Evolutionary conservation across 345 rosid genomes (phyloP).

Genomic region (Atalantia buxifolia): DNA sequence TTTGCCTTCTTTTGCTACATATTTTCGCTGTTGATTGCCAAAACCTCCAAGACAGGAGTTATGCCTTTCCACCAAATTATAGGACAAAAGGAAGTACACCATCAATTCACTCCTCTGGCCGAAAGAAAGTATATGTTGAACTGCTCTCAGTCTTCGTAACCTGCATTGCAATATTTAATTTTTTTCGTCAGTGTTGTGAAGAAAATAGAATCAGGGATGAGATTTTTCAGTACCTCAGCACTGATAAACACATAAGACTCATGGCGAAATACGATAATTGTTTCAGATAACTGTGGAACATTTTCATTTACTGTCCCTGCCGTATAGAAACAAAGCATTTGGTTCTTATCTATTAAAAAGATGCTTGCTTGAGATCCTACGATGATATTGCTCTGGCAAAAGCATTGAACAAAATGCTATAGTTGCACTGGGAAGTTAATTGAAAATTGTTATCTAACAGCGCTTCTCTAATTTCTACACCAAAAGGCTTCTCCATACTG

Average conservation of each 20-base stretch:
- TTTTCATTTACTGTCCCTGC: not conserved
- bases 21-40: not conserved
- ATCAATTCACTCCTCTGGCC: conserved; percentile 46
- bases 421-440: not conserved
- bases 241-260: not conserved
- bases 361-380: not conserved
- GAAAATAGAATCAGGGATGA: not conserved
- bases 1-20: not conserved
- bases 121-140: conserved; percentile 52
- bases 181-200: not conserved
- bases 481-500: not conserved
- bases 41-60: not conserved
- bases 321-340: not conserved
- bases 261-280: not conserved
- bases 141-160: conserved; percentile 65
- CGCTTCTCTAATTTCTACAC: not conserved
- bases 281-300: not conserved
- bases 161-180: conserved; percentile 31
- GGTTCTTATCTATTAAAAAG: not conserved
- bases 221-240: not conserved
- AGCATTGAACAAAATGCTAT: not conserved
- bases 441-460: not conserved
- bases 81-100: not conserved
- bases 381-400: not conserved
- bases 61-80: not conserved